Conservation (phyloP, 2,329 filamentous ascomycete genomes). For the Rutstroemia sp. region DNA sequence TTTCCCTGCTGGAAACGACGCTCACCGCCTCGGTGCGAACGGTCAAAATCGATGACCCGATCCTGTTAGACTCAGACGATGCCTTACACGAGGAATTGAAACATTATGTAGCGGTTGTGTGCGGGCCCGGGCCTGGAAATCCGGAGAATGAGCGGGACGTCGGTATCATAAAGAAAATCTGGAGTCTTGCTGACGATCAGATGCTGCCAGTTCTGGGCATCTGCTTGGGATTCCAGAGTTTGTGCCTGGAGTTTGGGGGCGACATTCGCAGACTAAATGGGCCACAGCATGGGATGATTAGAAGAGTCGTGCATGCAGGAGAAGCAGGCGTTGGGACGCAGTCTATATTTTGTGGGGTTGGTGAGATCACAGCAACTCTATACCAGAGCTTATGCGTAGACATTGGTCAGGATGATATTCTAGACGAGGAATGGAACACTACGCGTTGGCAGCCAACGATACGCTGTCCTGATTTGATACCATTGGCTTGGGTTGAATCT, state of each 20-base stretch:
- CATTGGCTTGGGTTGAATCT: conserved; percentile 30
- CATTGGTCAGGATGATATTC: conserved; percentile 23
- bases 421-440: conserved; percentile 16
- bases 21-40: conserved; percentile 62
- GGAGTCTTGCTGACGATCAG: conserved; percentile 52
- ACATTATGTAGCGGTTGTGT: conserved; percentile 76
- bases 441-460: conserved; percentile 20
- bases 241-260: conserved; percentile 53
- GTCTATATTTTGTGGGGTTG: conserved; percentile 25
- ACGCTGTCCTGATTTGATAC: conserved; percentile 21
- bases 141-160: conserved; percentile 67
- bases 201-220: conserved; percentile 73
- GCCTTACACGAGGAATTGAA: conserved; percentile 44
- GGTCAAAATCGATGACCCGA: conserved; percentile 61
- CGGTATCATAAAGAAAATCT: conserved; percentile 72
- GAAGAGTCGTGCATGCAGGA: conserved; percentile 43
- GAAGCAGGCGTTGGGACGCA: conserved; percentile 5
- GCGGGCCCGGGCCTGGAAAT: conserved; percentile 84
- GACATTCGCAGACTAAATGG: conserved; percentile 45
- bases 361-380: conserved; percentile 29
- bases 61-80: conserved; percentile 35
- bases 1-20: conserved; percentile 66
- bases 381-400: conserved; percentile 36
- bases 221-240: conserved; percentile 63
- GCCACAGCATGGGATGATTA: conserved; percentile 55